These are phyloP conservation scores for Eimeria brunetti DNA, from an alignment of 169 alveolate species.

Conservation along the genomic window DNA sequence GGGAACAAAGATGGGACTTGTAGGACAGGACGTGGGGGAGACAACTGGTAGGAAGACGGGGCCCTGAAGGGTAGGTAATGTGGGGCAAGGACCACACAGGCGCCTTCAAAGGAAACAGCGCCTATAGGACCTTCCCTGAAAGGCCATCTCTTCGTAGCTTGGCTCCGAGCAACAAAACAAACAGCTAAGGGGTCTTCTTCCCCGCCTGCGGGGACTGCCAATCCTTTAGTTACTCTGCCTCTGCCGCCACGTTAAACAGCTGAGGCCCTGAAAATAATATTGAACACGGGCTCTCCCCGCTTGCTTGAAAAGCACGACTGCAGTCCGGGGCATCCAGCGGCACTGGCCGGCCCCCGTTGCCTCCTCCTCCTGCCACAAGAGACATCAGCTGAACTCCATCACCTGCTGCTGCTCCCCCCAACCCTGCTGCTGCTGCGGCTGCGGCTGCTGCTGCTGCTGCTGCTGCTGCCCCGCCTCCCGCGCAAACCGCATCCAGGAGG, in stretches of 20 bases:
- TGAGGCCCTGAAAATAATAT: constrained; percentile 45
- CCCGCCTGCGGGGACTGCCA: neutral
- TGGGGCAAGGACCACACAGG: neutral
- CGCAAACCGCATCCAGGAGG: neutral
- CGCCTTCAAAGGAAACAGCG: neutral
- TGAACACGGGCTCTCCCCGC: constrained; percentile 55
- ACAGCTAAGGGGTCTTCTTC: neutral
- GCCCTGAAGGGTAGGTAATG: neutral
- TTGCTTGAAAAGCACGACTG: constrained; percentile 19
- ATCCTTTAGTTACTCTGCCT: neutral
- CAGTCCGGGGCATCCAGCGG: constrained; percentile 49
- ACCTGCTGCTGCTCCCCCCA: neutral
- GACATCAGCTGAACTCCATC: constrained; percentile 26
- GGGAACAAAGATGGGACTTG: too few relatives aligned
- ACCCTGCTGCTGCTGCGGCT: constrained; percentile 19
- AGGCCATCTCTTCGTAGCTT: neutral
- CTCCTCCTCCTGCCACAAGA: neutral
- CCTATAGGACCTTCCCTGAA: neutral
- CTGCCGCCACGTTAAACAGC: constrained; percentile 62
- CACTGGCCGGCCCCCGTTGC: constrained; percentile 30
- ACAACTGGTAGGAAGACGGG: too few relatives aligned
- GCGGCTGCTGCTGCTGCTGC: constrained; percentile 39
- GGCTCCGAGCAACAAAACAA: constrained; percentile 10
- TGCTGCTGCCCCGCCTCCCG: constrained; percentile 8
- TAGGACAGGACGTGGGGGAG: neutral